Evolutionary conservation across 2,329 filamentous ascomycete genomes (phyloP).

Genomic region (Penicillium polonicum): DNA sequence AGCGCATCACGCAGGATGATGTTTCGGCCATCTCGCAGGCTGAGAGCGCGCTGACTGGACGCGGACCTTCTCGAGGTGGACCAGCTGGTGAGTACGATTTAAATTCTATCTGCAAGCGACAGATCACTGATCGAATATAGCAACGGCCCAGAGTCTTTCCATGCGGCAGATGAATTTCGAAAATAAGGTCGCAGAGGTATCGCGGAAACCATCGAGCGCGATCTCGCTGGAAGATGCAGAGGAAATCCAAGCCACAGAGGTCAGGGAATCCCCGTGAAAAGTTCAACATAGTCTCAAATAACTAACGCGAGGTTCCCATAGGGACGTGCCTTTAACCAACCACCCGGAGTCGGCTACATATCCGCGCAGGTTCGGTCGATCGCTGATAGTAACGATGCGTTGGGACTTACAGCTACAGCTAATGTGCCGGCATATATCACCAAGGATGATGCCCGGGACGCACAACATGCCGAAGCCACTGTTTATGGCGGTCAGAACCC

Average conservation of each 20-base stretch:
- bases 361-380: constrained; percentile 35
- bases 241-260: constrained; percentile 34
- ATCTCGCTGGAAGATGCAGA: constrained; percentile 36
- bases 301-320: constrained; percentile 8
- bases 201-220: constrained; percentile 33
- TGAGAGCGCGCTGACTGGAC: constrained; percentile 34
- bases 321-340: constrained; percentile 36
- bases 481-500: constrained; percentile 35
- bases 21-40: constrained; percentile 34
- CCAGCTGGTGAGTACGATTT: constrained; percentile 28
- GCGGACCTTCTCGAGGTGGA: constrained; percentile 32
- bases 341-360: constrained; percentile 32
- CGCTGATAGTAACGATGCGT: constrained; percentile 34
- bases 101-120: background rate
- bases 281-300: background rate
- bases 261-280: constrained; percentile 7
- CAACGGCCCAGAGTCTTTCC: constrained; percentile 34
- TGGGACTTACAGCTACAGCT: constrained; percentile 25
- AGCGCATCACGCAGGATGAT: constrained; percentile 35
- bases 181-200: constrained; percentile 31
- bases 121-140: constrained; percentile 14
- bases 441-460: constrained; percentile 35
- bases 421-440: constrained; percentile 31
- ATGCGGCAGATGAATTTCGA: constrained; percentile 39
- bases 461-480: constrained; percentile 29